Base-by-base conservation (phyloP, 2,329 filamentous ascomycete species). In the Trichoderma lentiforme region DNA sequence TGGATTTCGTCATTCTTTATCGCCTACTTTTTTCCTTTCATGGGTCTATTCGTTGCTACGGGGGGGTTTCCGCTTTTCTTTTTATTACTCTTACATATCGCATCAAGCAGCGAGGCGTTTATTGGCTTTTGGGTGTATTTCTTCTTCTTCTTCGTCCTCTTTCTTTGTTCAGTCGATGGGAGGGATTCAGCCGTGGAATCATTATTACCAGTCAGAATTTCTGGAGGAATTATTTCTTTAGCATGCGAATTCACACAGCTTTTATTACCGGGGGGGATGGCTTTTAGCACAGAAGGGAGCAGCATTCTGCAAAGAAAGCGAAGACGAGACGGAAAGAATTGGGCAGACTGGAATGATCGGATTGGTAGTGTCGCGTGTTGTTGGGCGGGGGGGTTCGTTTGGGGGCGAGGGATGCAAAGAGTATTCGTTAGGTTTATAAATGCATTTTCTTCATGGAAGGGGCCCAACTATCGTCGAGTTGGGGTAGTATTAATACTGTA, bases 51-150 rank as follows among this genome's bases (percentile, higher is more conserved):
- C 18, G 32, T 72, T 63, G 60, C 65, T 72, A 47, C 18, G 39
- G 39, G 36, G 36, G 64, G 57, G 28, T 30, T 63, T 57, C n/a
- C 53, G 66, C 61, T 56, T 30, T 36, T 66, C n/a, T 12, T 12
- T 62, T 61, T 43, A 43, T 67, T 72, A 34, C 43, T 71, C 28
- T 53, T 47, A 70, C 57, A 71, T 47, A 71, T 73, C 72, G 72
- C 72, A 73, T 73, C 43, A 63, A 65, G 63, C 64, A 73, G 72
- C 72, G 72, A 72, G 70, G 69, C 70, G 70, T 74, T 71, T 63
- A 51, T 66, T 39, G 71, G 71, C 26, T 61, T 61, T 53, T 53
- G 30, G 30, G 39, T 43, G 39, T 43, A 9, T n/a, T 43, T 43
- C 39, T n/a, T 65, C 9, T 63, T 6, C 6, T 57, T 58, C 30